These are phyloP conservation scores for Russula emetica DNA, from an alignment of 768 basidiomycete species.

Conservation along the genomic window DNA sequence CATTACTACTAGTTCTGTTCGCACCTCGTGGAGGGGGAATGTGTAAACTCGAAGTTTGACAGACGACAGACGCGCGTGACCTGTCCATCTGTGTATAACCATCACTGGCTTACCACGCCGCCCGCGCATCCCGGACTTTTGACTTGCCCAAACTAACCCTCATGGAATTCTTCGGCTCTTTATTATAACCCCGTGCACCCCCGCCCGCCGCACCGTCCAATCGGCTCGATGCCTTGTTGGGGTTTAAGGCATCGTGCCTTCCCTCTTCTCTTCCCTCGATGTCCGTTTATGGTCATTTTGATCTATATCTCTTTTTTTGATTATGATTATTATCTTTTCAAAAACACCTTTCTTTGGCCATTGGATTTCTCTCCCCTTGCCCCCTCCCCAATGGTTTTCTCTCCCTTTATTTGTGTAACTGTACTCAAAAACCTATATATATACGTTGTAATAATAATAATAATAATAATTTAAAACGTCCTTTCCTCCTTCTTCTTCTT, in stretches of 20 bases:
- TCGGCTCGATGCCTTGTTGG: neutral
- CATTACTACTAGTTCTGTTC: slow-evolving; percentile 17
- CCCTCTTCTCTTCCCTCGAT: neutral
- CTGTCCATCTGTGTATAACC: neutral
- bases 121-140: slow-evolving; percentile 17
- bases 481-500: neutral
- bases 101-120: slow-evolving; percentile 8
- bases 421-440: too few species aligned
- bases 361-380: too few species aligned
- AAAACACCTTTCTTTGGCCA: neutral
- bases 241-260: neutral
- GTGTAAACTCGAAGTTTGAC: neutral
- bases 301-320: too few species aligned
- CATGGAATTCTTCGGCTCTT: neutral
- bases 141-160: too few species aligned
- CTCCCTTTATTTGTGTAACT: too few species aligned
- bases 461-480: too few species aligned
- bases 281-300: neutral
- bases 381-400: too few species aligned
- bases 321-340: neutral
- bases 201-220: neutral
- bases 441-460: too few species aligned
- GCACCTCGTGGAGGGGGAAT: neutral
- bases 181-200: neutral
- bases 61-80: too few species aligned